These are phyloP conservation scores for Microglena sp. DNA, from an alignment of 139 green algal genomes.

Conservation along the genomic window DNA sequence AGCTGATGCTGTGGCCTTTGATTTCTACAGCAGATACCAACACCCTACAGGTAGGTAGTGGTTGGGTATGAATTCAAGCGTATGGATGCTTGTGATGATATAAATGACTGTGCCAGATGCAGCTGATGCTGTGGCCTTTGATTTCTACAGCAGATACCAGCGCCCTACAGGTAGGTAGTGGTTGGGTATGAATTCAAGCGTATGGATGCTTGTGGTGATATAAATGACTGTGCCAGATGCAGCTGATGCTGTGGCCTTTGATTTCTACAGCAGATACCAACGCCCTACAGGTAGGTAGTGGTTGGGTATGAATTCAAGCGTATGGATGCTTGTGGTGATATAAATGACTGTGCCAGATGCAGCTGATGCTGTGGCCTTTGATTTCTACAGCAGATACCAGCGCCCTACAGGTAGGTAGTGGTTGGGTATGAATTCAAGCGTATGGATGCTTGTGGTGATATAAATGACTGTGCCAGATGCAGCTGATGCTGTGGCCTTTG, in stretches of 20 bases:
- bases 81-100: no score
- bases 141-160: slow-evolving; percentile 77
- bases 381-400: slow-evolving; percentile 77
- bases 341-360: slow-evolving; percentile 6
- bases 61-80: no score
- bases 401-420: slow-evolving; percentile 43
- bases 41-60: slow-evolving; percentile 47
- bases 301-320: no score
- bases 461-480: slow-evolving; percentile 6
- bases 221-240: slow-evolving; percentile 5
- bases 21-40: slow-evolving; percentile 77
- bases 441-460: no score
- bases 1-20: slow-evolving; percentile 57
- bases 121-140: slow-evolving; percentile 57
- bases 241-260: slow-evolving; percentile 57
- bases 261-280: slow-evolving; percentile 77
- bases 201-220: no score
- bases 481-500: slow-evolving; percentile 57
- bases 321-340: no score
- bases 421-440: no score
- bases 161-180: no score
- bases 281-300: slow-evolving; percentile 47
- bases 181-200: no score
- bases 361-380: slow-evolving; percentile 57
- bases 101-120: slow-evolving; percentile 6